Percentiles rank a stretch among this genome's conserved stretches.
Conservation (phyloP, 768 basidiomycete species). For the Piloderma croceum region DNA sequence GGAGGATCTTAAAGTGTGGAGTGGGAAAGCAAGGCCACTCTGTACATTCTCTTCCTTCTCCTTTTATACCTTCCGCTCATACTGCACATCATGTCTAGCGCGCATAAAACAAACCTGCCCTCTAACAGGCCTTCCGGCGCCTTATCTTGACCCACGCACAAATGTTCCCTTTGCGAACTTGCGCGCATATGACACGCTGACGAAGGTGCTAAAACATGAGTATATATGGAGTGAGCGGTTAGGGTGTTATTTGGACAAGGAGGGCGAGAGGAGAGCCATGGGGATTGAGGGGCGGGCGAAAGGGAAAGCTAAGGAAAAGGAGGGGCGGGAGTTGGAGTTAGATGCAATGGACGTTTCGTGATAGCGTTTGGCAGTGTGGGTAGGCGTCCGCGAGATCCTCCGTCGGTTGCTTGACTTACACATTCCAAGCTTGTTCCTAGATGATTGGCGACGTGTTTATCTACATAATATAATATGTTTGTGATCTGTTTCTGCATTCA, state of each 20-base stretch:
- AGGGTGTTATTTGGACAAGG: slow-evolving; percentile 37
- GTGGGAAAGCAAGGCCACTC: slow-evolving; percentile 58
- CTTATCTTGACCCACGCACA: slow-evolving; percentile 75
- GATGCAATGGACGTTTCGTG: slow-evolving; percentile 2
- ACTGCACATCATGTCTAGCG: slow-evolving; percentile 32
- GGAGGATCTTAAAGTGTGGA: slow-evolving; percentile 64
- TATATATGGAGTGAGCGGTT: slow-evolving; percentile 56
- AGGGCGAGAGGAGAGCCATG: no score
- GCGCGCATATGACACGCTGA: slow-evolving; percentile 59
- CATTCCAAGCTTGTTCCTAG: not conserved
- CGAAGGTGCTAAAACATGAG: slow-evolving; percentile 56
- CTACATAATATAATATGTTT: not conserved
- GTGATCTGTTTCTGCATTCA: no score
- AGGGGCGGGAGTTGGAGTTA: slow-evolving; percentile 6
- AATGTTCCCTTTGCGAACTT: slow-evolving; percentile 74
- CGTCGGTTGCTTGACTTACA: no score
- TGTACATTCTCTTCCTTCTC: slow-evolving; percentile 35
- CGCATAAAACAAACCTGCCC: slow-evolving; percentile 64
- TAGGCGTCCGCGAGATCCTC: no score
- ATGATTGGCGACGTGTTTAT: not conserved
- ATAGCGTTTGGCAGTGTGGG: no score
- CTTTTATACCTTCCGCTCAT: slow-evolving; percentile 2
- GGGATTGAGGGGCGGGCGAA: slow-evolving; percentile 4
- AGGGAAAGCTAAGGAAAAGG: slow-evolving; percentile 20
- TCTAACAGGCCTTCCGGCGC: slow-evolving; percentile 73